Percentiles rank a stretch among this genome's conserved stretches.
Evolutionary conservation across 2,329 filamentous ascomycete species (phyloP).

Genomic region (Fusarium circinatum): DNA sequence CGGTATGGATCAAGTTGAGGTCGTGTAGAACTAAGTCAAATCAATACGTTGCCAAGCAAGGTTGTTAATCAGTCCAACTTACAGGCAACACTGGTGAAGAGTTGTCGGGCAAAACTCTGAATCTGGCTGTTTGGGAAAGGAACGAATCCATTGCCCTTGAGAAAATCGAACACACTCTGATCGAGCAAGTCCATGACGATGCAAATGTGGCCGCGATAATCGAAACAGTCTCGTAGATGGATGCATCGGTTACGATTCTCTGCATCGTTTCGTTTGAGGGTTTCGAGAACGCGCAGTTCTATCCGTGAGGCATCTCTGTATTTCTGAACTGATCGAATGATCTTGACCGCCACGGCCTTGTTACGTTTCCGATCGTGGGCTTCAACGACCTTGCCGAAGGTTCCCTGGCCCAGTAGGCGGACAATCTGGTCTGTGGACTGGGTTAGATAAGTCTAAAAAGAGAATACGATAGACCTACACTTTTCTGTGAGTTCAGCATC

Average conservation of each 20-base stretch:
- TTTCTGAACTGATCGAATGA: slow-evolving; percentile 97
- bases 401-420: slow-evolving; percentile 92
- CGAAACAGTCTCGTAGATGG: slow-evolving; percentile 95
- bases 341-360: slow-evolving; percentile 91
- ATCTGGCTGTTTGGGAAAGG: slow-evolving; percentile 99
- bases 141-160: slow-evolving; percentile 94
- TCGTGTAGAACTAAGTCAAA: slow-evolving; percentile 82
- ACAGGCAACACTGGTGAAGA: slow-evolving; percentile 99
- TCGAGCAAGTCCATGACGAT: slow-evolving; percentile 81
- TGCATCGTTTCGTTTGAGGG: slow-evolving; percentile 88
- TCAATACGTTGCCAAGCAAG: slow-evolving; percentile 19
- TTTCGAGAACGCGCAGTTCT: slow-evolving; percentile 91
- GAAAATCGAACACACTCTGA: slow-evolving; percentile 97
- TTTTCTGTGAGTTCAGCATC: slow-evolving; percentile 87
- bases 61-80: slow-evolving; percentile 55
- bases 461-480: slow-evolving; percentile 71
- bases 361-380: slow-evolving; percentile 82
- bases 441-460: background rate
- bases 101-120: slow-evolving; percentile 92
- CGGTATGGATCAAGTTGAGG: slow-evolving; percentile 95
- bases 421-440: slow-evolving; percentile 79
- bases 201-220: slow-evolving; percentile 97
- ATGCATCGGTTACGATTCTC: slow-evolving; percentile 97
- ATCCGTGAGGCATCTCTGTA: slow-evolving; percentile 97
- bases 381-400: slow-evolving; percentile 97